These are phyloP conservation scores for Aegilops sharonensis DNA, from an alignment of 176 grass and related monocot genomes.

Conservation along the genomic window DNA sequence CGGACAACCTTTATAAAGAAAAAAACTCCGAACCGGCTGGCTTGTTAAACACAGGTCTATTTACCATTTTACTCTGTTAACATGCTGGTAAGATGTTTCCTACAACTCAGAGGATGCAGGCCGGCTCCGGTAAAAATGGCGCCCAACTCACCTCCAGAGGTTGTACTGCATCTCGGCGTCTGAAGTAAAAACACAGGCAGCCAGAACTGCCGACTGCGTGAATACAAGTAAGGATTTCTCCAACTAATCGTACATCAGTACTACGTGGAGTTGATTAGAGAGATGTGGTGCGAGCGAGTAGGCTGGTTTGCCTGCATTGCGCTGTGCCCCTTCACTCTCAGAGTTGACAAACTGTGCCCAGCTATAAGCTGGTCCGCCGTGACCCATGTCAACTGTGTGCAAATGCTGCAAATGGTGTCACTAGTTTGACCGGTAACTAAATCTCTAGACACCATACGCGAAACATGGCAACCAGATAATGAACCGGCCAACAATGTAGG, in stretches of 20 bases:
- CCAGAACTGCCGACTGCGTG: not conserved
- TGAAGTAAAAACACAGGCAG: not conserved
- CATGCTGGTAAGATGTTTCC: too few species aligned
- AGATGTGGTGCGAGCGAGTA: not conserved
- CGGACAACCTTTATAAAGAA: too few species aligned
- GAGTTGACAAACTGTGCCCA: not conserved
- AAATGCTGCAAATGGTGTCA: not conserved
- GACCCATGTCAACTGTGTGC: not conserved
- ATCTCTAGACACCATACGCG: not conserved
- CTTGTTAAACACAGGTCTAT: not conserved
- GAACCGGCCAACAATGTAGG: constrained; percentile 8
- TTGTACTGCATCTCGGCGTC: not conserved
- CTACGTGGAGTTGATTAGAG: too few species aligned
- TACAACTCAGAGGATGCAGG: too few species aligned
- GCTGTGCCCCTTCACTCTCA: not conserved
- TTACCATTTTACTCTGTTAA: too few species aligned
- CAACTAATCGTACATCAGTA: too few species aligned
- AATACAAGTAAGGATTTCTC: not conserved
- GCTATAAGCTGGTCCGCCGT: not conserved
- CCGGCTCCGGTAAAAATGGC: not conserved
- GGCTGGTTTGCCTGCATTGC: not conserved
- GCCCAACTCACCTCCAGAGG: not conserved
- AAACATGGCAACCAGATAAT: constrained; percentile 2
- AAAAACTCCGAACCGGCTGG: not conserved
- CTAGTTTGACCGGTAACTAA: constrained; percentile 17